Evolutionary conservation across 805 yeast genomes (phyloP).

Genomic region (Cephaloascus albidus): DNA sequence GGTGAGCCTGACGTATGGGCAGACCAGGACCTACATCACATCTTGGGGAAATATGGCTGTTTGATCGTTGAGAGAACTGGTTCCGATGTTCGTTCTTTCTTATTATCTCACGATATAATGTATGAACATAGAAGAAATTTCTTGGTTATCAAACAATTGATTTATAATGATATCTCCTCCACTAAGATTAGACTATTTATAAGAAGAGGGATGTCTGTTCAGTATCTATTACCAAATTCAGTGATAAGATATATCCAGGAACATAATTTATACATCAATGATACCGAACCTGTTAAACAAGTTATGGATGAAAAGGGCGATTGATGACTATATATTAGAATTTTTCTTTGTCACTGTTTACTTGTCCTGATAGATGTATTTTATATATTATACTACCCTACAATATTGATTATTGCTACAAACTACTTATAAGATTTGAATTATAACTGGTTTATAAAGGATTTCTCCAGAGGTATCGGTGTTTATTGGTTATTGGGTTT

Average conservation of each 20-base stretch:
- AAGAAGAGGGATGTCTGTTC: conserved; percentile 94
- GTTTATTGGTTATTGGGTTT: no score
- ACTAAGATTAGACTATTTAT: conserved; percentile 90
- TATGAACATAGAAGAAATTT: conserved; percentile 93
- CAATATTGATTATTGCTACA: no score
- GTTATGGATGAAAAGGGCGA: conserved; percentile 34
- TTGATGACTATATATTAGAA: no score
- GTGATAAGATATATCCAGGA: conserved; percentile 94
- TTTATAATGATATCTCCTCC: conserved; percentile 91
- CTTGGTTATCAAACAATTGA: conserved; percentile 88
- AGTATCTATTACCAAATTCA: conserved; percentile 84
- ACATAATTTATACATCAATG: conserved; percentile 74
- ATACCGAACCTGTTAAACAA: conserved; percentile 90
- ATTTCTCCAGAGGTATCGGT: no score
- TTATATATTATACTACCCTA: no score
- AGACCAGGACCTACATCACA: conserved; percentile 89
- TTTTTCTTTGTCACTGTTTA: no score
- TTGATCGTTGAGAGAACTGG: conserved; percentile 96
- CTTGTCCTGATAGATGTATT: no score
- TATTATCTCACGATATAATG: conserved; percentile 93
- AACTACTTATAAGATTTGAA: no score
- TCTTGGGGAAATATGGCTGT: conserved; percentile 93
- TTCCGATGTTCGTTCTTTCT: conserved; percentile 85
- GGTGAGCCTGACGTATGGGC: conserved; percentile 99
- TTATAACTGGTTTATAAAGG: no score